These are phyloP conservation scores for Cupressus sempervirens DNA, from an alignment of 75 land plant genomes.

Conservation along the genomic window DNA sequence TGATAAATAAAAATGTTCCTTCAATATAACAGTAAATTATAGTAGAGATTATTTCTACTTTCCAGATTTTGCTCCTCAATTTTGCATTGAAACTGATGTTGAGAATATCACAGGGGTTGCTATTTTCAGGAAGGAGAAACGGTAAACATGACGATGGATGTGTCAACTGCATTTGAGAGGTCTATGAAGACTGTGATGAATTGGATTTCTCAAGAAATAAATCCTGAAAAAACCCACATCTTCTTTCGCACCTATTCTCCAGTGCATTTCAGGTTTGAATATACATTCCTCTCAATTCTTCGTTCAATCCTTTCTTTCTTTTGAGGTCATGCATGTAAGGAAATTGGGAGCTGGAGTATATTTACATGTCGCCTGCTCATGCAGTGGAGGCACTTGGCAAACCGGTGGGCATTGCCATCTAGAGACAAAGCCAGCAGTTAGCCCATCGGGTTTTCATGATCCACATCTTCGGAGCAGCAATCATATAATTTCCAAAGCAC, in stretches of 20 bases:
- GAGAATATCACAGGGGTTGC: constrained; percentile 49
- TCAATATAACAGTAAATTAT: neutral
- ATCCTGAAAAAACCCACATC: constrained; percentile 56
- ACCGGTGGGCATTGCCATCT: constrained; percentile 67
- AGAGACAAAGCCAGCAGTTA: constrained; percentile 46
- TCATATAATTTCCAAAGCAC: neutral
- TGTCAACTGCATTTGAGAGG: constrained; percentile 51
- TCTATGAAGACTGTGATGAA: constrained; percentile 57
- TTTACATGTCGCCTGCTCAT: neutral
- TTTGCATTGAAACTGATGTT: neutral
- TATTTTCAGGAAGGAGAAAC: constrained; percentile 62
- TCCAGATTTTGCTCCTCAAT: neutral
- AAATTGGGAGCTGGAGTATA: neutral
- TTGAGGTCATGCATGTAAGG: neutral
- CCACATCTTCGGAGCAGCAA: constrained; percentile 21
- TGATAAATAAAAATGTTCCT: neutral
- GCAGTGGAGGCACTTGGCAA: constrained; percentile 79
- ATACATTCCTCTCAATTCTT: neutral
- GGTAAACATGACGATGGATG: constrained; percentile 61
- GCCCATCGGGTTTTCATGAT: constrained; percentile 4
- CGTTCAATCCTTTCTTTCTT: neutral
- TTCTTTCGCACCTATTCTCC: constrained; percentile 78
- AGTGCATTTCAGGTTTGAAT: constrained; percentile 86
- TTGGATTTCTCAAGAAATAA: constrained; percentile 49
- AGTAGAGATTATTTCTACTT: neutral